Percentiles rank a stretch among this genome's conserved stretches.
phyloP scores from a whole-genome alignment of 2,329 filamentous ascomycete species.

The Blumeriella jaapii region DNA sequence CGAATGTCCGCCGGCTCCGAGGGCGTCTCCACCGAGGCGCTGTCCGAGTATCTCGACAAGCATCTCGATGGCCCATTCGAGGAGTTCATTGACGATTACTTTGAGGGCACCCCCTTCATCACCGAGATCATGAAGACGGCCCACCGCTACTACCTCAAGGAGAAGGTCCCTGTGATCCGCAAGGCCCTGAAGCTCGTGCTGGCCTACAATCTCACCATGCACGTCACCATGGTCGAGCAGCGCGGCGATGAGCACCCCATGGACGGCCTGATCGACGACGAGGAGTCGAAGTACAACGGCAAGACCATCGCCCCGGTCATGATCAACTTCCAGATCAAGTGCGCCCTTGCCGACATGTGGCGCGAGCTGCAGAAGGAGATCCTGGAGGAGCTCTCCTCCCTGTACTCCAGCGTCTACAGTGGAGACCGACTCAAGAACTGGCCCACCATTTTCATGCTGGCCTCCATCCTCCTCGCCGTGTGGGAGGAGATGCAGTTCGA shows the following conservation, averaged over 20 bases:
- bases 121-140: conserved; percentile 95
- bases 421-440: conserved; percentile 97
- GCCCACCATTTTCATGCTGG: conserved; percentile 97
- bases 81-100: conserved; percentile 89
- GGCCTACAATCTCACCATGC: conserved; percentile 88
- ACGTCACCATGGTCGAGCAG: conserved; percentile 90
- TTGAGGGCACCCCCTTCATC: conserved; percentile 88
- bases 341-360: conserved; percentile 95
- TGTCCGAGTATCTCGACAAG: conserved; percentile 89
- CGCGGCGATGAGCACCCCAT: conserved; percentile 68
- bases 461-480: conserved; percentile 81
- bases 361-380: conserved; percentile 94
- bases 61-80: conserved; percentile 90
- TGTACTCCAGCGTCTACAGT: conserved; percentile 97
- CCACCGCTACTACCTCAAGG: conserved; percentile 83
- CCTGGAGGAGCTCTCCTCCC: conserved; percentile 77
- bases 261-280: conserved; percentile 75
- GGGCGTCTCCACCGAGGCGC: conserved; percentile 66
- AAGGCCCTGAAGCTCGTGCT: conserved; percentile 92
- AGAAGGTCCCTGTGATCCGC: conserved; percentile 78
- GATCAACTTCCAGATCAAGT: conserved; percentile 99
- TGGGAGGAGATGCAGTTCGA: conserved; percentile 99
- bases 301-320: conserved; percentile 91
- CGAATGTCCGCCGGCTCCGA: conserved; percentile 82
- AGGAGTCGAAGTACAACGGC: conserved; percentile 76